These are phyloP conservation scores for Trifolium fragiferum DNA, from an alignment of 306 rosid genomes.

Conservation along the genomic window DNA sequence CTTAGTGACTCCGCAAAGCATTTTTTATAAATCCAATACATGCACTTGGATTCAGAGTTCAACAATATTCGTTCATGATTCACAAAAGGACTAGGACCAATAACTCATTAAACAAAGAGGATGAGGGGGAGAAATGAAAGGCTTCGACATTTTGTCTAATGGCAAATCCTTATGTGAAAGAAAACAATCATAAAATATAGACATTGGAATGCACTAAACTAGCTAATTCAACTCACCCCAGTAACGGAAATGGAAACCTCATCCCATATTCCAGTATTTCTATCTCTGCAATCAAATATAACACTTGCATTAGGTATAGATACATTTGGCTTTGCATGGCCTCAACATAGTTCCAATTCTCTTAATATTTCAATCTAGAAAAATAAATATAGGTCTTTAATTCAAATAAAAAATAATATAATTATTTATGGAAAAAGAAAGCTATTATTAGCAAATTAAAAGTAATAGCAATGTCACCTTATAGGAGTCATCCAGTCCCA, in stretches of 20 bases:
- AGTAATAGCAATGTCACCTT: conserved; percentile 65
- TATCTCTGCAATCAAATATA: conserved; percentile 67
- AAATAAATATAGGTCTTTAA: background rate
- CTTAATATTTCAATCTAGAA: conserved; percentile 30
- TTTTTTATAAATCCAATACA: conserved; percentile 27
- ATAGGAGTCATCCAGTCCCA: conserved; percentile 99
- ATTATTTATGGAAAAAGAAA: conserved; percentile 19
- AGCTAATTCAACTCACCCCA: conserved; percentile 74
- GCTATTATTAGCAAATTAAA: conserved; percentile 30
- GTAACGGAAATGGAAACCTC: conserved; percentile 78
- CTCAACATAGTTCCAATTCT: conserved; percentile 30
- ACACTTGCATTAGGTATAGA: conserved; percentile 40
- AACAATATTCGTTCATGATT: conserved; percentile 32
- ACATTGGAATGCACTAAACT: conserved; percentile 29
- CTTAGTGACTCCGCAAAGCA: conserved; percentile 22
- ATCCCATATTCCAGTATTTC: conserved; percentile 99
- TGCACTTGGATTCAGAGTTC: conserved; percentile 29
- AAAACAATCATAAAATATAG: background rate
- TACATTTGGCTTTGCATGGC: conserved; percentile 17
- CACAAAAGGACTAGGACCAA: conserved; percentile 5
- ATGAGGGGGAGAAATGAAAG: conserved; percentile 18
- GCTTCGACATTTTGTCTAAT: background rate
- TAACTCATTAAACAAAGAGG: background rate
- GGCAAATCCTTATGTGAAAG: conserved; percentile 16
- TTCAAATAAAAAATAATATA: background rate